phyloP scores from a whole-genome alignment of 805 yeast genomes.

The Blastobotrys muscicola region DNA sequence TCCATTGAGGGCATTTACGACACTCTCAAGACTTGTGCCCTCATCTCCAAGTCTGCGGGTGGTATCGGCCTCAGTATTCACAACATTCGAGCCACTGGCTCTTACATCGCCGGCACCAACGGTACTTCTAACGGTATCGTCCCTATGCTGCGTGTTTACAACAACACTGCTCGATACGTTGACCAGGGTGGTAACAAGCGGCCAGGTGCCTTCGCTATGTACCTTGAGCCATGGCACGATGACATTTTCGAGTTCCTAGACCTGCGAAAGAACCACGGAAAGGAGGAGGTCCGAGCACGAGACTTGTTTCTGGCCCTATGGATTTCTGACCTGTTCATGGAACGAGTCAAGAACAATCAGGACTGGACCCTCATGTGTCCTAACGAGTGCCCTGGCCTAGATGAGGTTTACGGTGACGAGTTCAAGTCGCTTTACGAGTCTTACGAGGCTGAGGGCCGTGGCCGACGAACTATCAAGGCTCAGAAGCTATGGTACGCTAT shows the following conservation, averaged over 20 bases:
- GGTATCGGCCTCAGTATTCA: conserved; percentile 89
- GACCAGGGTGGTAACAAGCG: conserved; percentile 98
- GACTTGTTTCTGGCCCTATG: conserved; percentile 89
- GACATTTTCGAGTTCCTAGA: conserved; percentile 83
- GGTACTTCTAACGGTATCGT: conserved; percentile 88
- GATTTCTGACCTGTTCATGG: conserved; percentile 93
- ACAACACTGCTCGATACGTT: conserved; percentile 92
- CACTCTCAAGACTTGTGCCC: conserved; percentile 78
- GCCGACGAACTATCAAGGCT: conserved; percentile 60
- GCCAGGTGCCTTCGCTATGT: conserved; percentile 94
- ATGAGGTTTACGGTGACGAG: conserved; percentile 77
- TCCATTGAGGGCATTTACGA: conserved; percentile 93
- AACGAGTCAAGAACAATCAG: conserved; percentile 66
- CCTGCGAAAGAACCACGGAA: conserved; percentile 87
- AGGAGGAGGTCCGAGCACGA: conserved; percentile 87
- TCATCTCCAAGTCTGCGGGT: conserved; percentile 90
- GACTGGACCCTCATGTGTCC: conserved; percentile 92
- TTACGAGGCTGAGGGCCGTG: conserved; percentile 65
- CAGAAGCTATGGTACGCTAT: conserved; percentile 88
- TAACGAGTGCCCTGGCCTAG: conserved; percentile 75
- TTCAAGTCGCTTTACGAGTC: conserved; percentile 60
- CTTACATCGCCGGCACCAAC: conserved; percentile 83
- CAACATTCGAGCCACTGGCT: conserved; percentile 77
- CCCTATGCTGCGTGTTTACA: conserved; percentile 94
- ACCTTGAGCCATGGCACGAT: conserved; percentile 95